Base-by-base conservation (phyloP, 2,329 filamentous ascomycete species). In the Raffaelea albimanens region DNA sequence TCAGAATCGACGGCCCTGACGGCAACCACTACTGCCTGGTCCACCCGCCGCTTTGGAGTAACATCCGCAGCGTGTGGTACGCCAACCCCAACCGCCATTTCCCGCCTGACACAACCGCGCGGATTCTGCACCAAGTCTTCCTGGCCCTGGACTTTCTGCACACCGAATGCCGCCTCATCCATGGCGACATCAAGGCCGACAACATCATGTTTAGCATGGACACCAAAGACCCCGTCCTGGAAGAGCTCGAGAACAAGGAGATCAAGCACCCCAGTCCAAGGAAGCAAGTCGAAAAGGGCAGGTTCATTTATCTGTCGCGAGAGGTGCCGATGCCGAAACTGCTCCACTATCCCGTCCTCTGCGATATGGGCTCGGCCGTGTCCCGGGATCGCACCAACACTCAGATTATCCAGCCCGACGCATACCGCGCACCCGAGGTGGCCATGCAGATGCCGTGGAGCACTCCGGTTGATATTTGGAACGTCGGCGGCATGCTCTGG, bases 401-500 rank as follows among this genome's bases (percentile, higher is more conserved):
- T 8, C 20, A 5, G 3, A 21, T 23, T n/a, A 9, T 25, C 20
- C 22, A 41, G 40, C 40, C 40, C 3, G 20, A 41, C 13, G 40
- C 40, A 5, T 41, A 41, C 40, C 20, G 40, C n/a, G 23, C 40
- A 22, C 20, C 40, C 5, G 40, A 41, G 16, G 10, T 41, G 5
- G 25, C 25, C 10, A 4, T 41, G 3, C n/a, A 38, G 16, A 23
- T 45, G n/a, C 43, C 43, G 7, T 45, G 43, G 43, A 18, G 14
- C 33, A 23, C 38, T 16, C 19, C 38, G 16, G 39, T 45, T n/a
- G 43, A 45, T 18, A 45, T 45, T 3, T 45, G 43, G 43, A 45
- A 45, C 25, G 33, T 18, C 21, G 43, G 43, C 43, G 38, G 43
- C 33, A 23, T 45, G 21, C 33, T 23, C 14, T 39, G 33, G 43